Evolutionary conservation across 805 yeast genomes (phyloP), one percentile per base, ranked within the genome.

Genomic region (Kluyveromyces siamensis): DNA sequence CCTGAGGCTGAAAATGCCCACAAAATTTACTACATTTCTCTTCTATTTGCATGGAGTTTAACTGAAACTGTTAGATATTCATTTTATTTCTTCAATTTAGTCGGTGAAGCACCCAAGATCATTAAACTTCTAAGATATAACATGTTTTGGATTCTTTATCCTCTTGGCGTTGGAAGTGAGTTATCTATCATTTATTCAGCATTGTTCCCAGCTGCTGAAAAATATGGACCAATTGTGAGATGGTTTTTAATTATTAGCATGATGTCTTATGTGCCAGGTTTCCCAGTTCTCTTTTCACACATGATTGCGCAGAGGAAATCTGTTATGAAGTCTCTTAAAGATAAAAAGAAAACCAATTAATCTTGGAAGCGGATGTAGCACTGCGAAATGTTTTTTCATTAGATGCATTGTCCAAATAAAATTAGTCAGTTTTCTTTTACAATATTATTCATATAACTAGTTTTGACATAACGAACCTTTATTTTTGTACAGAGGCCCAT

Each of bases 61-160:
- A 87, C 98, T n/a, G 99, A 93, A 67, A 75, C 87, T 41, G 83
- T 90, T 49, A 77, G 99, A 64, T 93, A 93, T 68, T 76, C 87
- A 40, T 93, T 80, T 70, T 95, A 93, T 63, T 66, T 59, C 44
- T 62, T 51, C 50, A 56, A 61, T 9, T 50, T 66, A 41, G 48
- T 54, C 6, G 25, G 37, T 35, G 66, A 66, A 21, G 90, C 95
- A 8, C 74, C 83, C 48, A 81, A 81, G 55, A 67, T 85, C 52
- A 72, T 91, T 55, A 76, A 81, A 17, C 77, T 83, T 75, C 69
- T 88, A 54, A 78, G 99, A 60, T 93, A 93, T 74, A 85, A 86
- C 53, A 70, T 87, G 27, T 93, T 93, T 67, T 76, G 78, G 55
- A 78, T 87, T 2, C 72, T 93, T 54, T 93, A 93, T 61, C 99